Percentiles rank a stretch among this genome's conserved stretches.
phyloP scores from a whole-genome alignment of 495 filamentous ascomycete genomes.

The Xylaria acuta region DNA sequence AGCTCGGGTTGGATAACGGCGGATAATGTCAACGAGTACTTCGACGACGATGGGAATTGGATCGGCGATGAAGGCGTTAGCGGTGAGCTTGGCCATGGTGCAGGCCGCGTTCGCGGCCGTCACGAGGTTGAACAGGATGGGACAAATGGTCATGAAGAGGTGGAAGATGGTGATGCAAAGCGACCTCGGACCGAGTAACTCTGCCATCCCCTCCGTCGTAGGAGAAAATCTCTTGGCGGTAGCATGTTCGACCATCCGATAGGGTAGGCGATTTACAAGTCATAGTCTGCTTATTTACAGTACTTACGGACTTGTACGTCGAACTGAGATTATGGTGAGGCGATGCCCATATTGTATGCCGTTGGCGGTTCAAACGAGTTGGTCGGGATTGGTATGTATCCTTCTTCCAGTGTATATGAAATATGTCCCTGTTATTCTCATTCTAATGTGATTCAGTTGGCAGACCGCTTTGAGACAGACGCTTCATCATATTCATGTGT shows the following conservation, averaged over 20 bases:
- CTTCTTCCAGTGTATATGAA: background rate
- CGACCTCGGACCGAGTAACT: slow-evolving; percentile 46
- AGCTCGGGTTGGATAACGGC: slow-evolving; percentile 96
- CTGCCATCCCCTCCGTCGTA: background rate
- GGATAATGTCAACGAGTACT: slow-evolving; percentile 86
- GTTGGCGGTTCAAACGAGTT: background rate
- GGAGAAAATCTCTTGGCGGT: background rate
- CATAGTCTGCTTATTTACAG: background rate
- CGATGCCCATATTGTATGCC: background rate
- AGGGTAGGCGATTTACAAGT: slow-evolving; percentile 1
- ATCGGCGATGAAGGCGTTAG: slow-evolving; percentile 50
- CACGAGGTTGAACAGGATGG: slow-evolving; percentile 48
- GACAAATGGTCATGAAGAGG: slow-evolving; percentile 36
- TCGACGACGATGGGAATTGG: slow-evolving; percentile 63
- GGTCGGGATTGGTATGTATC: slow-evolving; percentile 11
- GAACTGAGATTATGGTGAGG: background rate
- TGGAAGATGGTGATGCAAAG: slow-evolving; percentile 47
- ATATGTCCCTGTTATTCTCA: background rate
- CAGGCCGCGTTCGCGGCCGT: slow-evolving; percentile 47
- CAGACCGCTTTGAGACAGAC: background rate
- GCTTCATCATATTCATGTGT: background rate
- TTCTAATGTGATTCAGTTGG: slow-evolving; percentile 21
- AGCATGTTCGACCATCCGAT: background rate
- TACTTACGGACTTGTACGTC: background rate
- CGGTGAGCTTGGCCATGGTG: slow-evolving; percentile 54